A percentile compares a stretch with the other conserved stretches of the same genome.
These are phyloP conservation scores for Ceratocystis destructans DNA, from an alignment of 2,329 filamentous ascomycete genomes.

Conservation along the genomic window DNA sequence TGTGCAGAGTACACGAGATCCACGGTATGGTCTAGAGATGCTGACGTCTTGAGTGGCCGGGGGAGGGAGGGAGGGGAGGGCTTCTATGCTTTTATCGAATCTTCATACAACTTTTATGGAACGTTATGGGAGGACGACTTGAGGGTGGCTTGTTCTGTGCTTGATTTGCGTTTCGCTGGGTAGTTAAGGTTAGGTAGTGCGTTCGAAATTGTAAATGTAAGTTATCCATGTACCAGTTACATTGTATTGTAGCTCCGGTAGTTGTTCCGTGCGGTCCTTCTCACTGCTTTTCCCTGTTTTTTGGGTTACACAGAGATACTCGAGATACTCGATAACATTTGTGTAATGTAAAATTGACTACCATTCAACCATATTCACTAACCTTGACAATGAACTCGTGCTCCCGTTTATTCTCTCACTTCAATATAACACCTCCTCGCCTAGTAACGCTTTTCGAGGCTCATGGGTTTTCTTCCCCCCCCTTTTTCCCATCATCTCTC, in stretches of 20 bases:
- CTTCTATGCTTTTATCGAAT: background rate
- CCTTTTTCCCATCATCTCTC: too few relatives aligned
- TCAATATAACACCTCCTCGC: too few relatives aligned
- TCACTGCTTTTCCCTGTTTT: too few relatives aligned
- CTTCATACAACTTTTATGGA: background rate
- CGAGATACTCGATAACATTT: background rate
- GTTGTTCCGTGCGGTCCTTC: too few relatives aligned
- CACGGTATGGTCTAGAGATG: constrained; percentile 41
- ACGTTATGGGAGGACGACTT: background rate
- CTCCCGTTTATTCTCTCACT: too few relatives aligned
- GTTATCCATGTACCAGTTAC: too few relatives aligned
- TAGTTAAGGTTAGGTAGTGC: background rate
- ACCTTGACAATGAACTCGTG: too few relatives aligned
- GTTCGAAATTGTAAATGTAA: too few relatives aligned
- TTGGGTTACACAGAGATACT: too few relatives aligned
- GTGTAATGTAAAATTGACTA: background rate
- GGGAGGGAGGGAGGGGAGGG: background rate
- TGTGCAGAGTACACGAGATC: constrained; percentile 39
- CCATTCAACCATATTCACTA: too few relatives aligned
- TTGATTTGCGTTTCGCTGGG: too few relatives aligned
- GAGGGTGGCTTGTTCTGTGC: background rate
- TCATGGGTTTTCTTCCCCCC: background rate
- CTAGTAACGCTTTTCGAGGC: background rate
- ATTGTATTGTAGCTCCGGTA: too few relatives aligned
- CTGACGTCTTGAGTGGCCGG: constrained; percentile 25